Evolutionary conservation across 2,329 filamentous ascomycete species (phyloP).

Genomic region (Gaeumannomyces tritici): DNA sequence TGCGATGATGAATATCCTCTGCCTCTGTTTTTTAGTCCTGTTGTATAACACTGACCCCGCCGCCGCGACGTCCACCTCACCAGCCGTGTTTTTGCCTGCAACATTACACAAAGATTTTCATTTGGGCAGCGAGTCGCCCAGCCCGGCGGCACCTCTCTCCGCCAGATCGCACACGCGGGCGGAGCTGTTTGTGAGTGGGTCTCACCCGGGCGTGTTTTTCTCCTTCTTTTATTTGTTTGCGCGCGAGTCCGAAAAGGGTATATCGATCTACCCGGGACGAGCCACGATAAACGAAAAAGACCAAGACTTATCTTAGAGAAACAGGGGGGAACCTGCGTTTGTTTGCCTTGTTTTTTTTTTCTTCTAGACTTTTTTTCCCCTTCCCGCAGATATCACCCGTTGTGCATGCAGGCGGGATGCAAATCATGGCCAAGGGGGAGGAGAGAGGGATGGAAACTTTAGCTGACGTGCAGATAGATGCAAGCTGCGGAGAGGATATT

Average conservation of each 20-base stretch:
- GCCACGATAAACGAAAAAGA: background rate
- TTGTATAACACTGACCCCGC: background rate
- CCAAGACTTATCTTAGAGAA: background rate
- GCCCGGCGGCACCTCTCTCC: too few species aligned
- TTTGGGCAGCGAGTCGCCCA: background rate
- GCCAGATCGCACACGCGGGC: too few species aligned
- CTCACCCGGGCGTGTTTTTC: background rate
- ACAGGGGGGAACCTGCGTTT: background rate
- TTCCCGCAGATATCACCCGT: background rate
- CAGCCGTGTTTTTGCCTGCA: background rate
- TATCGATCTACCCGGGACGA: background rate
- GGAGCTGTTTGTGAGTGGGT: background rate
- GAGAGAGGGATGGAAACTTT: background rate
- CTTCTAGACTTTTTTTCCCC: background rate
- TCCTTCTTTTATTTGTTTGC: background rate
- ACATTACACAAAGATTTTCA: background rate
- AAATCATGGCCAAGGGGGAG: background rate
- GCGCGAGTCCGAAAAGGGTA: background rate
- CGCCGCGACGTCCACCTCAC: background rate
- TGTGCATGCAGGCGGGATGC: background rate
- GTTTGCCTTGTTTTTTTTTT: background rate
- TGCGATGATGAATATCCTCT: background rate
- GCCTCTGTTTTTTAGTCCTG: background rate
- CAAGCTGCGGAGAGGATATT: background rate
- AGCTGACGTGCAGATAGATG: background rate